Base-by-base conservation (phyloP, 164 flowering plant genomes). In the Vitis riparia region DNA sequence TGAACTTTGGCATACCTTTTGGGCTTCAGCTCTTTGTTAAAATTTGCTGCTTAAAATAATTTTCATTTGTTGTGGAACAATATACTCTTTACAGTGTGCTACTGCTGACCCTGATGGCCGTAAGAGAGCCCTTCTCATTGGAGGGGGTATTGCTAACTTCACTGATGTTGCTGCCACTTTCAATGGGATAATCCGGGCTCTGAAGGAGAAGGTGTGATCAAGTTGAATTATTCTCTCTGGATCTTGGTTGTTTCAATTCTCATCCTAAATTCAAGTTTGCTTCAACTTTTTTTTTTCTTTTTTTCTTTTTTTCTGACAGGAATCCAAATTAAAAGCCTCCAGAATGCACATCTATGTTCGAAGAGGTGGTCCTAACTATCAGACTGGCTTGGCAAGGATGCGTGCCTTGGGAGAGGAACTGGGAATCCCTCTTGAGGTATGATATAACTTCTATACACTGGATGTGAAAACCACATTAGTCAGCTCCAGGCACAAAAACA, bases 291-390 rank as follows among this genome's bases (percentile, higher is more conserved):
- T 32, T 32, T 30, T 9, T 14, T 49, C 37, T 32, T 19, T 8
- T 63, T 13, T 37, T 77, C 52, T 16, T 62, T 30, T 51, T 11
- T 15, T 19, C 11, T 66, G 58, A 15, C 61, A 91, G 97, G 98
- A 90, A 78, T 78, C 98, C 57, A 91, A 91, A 71, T 66, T 88
- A 48, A 90, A 94, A 76, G 97, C 97, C 3, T 78, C 98, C 19
- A 85, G 97, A 82, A 92, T 92, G 97, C 89, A 91, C 73, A 78
- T 89, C 17, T 94, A 80, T 73, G 98, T 94, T 66, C 77, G 98
- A 71, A 88, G 98, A 84, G 98, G 98, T 29, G 98, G 98, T 68
- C 98, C 97, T 10, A 94, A 94, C 72, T 94, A 92, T 76, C 94
- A 92, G 76, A 88, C 81, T 37, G 98, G 98, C 67, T 71, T 94